Base-by-base conservation (phyloP, 257 asterid genomes). In the Solanum sejunctum region DNA sequence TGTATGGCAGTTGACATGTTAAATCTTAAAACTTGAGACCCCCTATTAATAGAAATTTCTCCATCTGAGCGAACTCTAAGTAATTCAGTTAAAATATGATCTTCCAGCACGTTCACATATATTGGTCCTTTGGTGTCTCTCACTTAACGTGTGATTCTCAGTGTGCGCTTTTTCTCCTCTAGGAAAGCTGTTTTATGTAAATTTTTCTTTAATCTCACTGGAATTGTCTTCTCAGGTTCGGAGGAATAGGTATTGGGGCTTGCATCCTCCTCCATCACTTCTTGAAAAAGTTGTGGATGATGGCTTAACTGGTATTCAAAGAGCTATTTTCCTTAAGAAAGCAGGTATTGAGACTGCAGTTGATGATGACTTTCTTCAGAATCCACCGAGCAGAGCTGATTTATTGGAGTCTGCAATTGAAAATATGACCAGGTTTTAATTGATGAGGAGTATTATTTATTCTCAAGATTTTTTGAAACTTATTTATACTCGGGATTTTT, bases 211-310 rank as follows among this genome's bases (percentile, higher is more conserved):
- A 6, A 13, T n/a, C 83, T 32, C 54, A 58, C 73, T 84, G 85
- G 66, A 86, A 81, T 82, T 86, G 43, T 78, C 81, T 80, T 88
- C 89, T 56, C 93, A 97, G 99, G 98, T 92, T 82, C 98, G 98
- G 11, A 93, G 98, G 87, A 95, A 95, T 70, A 91, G 99, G 49
- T 97, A 97, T 88, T 97, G 99, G 99, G 98, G 98, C 23, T 90
- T 97, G 92, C 99, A 97, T 89, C 98, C 98, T 91, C 99, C 98
- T 87, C 99, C 99, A 64, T 85, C 89, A 84, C 97, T 90, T 84
- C 97, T 97, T 83, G 98, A 97, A 89, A 92, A 90, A 87, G 97
- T 97, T 67, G 90, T 97, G 84, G 99, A 97, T 84, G 95, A 95
- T 87, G 98, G 99, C 82, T 85, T 97, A 89, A 86, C 90, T 85